phyloP scores from a whole-genome alignment of 1,139 yeast genomes.

The Candida buenavistaensis region DNA sequence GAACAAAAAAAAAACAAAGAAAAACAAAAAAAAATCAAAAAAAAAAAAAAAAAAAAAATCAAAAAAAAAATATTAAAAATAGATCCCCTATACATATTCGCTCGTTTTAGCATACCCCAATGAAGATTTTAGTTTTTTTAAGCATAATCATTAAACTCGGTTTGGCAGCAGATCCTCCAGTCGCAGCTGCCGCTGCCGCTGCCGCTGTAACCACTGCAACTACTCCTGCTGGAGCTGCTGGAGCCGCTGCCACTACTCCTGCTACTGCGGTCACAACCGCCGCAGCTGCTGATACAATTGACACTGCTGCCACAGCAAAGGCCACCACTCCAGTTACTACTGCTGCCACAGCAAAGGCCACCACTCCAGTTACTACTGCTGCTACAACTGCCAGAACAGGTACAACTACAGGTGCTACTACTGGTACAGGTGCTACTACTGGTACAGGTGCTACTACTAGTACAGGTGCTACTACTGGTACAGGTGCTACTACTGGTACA shows the following conservation, averaged over 20 bases:
- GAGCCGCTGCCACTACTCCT: slow-evolving; percentile 14
- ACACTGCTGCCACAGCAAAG: slow-evolving; percentile 12
- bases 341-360: slow-evolving; percentile 2
- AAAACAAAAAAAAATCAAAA: neutral
- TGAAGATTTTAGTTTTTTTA: slow-evolving; percentile 9
- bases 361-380: slow-evolving; percentile 5
- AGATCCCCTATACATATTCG: neutral
- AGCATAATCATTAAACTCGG: slow-evolving; percentile 1
- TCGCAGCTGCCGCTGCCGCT: slow-evolving; percentile 16
- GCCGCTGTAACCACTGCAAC: slow-evolving; percentile 14
- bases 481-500: slow-evolving; percentile 12
- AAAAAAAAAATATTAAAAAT: neutral
- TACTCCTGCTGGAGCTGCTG: slow-evolving; percentile 14
- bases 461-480: slow-evolving; percentile 8
- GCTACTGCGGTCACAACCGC: slow-evolving; percentile 14
- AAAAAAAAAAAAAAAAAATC: neutral
- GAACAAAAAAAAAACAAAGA: neutral
- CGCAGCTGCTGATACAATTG: slow-evolving; percentile 15
- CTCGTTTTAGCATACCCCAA: slow-evolving; percentile 4
- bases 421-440: slow-evolving; percentile 10
- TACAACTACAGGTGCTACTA: slow-evolving; percentile 9
- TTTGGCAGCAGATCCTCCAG: slow-evolving; percentile 12
- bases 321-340: slow-evolving; percentile 10
- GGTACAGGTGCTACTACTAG: slow-evolving; percentile 5
- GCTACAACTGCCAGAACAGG: slow-evolving; percentile 5